phyloP scores from a whole-genome alignment of 306 rosid genomes.

The Pueraria montana region DNA sequence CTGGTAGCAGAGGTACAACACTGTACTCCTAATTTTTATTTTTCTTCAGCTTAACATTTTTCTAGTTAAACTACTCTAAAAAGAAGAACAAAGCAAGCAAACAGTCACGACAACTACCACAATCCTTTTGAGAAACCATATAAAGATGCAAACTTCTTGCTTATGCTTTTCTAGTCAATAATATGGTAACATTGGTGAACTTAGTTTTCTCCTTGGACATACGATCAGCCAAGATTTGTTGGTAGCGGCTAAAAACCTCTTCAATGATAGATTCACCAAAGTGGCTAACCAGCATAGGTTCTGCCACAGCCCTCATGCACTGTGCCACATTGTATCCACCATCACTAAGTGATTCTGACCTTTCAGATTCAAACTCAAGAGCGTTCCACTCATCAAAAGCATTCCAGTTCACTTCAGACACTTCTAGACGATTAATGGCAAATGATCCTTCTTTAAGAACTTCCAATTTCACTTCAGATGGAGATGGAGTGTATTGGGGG shows the following conservation, averaged over 20 bases:
- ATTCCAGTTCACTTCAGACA: constrained; percentile 53
- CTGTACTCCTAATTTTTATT: too few species aligned
- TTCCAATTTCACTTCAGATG: too few species aligned
- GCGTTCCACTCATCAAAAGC: neutral
- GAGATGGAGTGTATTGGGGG: too few species aligned
- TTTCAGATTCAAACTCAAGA: constrained; percentile 10
- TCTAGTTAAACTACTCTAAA: too few species aligned
- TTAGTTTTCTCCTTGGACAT: constrained; percentile 51
- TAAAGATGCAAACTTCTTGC: neutral
- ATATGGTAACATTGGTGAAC: constrained; percentile 39
- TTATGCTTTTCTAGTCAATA: constrained; percentile 37
- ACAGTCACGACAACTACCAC: neutral
- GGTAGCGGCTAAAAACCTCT: constrained; percentile 45
- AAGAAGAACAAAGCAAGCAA: too few species aligned
- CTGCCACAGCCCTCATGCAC: constrained; percentile 57
- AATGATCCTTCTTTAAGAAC: constrained; percentile 54
- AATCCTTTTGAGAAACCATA: neutral
- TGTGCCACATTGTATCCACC: constrained; percentile 48
- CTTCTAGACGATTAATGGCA: constrained; percentile 20
- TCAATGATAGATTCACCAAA: constrained; percentile 59
- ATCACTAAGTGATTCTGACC: neutral
- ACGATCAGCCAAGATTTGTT: constrained; percentile 33
- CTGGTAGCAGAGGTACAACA: too few species aligned
- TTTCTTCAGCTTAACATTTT: too few species aligned
- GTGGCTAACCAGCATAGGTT: constrained; percentile 52